Conservation (phyloP, 768 basidiomycete genomes). For the Mycena pura region DNA sequence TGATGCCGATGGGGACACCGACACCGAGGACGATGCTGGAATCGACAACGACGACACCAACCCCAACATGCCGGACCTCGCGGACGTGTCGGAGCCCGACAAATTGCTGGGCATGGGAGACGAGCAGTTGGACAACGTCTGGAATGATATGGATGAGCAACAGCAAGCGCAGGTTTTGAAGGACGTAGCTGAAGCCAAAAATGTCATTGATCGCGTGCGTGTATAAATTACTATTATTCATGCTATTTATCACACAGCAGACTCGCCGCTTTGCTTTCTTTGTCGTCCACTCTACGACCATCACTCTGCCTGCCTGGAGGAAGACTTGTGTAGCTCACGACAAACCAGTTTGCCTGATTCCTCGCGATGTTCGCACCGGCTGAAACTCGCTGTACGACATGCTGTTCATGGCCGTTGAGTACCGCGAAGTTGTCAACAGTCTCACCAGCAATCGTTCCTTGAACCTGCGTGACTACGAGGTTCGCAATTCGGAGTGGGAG, state of each 20-base stretch:
- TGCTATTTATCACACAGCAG: slow-evolving; percentile 13
- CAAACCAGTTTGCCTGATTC: slow-evolving; percentile 30
- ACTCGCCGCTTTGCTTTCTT: slow-evolving; percentile 29
- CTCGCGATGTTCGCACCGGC: slow-evolving; percentile 38
- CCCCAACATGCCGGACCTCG: background rate
- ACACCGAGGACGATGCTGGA: no score
- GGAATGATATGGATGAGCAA: background rate
- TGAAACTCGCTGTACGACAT: slow-evolving; percentile 47
- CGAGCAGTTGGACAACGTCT: background rate
- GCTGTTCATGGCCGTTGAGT: slow-evolving; percentile 35
- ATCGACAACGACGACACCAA: background rate
- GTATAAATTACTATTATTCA: background rate
- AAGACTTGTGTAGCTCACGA: slow-evolving; percentile 13
- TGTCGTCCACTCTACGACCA: slow-evolving; percentile 36
- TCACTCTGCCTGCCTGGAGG: slow-evolving; percentile 39
- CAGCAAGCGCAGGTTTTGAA: background rate
- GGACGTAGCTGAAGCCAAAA: background rate
- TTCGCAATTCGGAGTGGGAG: slow-evolving; percentile 34
- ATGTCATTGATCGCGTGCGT: background rate
- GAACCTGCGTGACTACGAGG: slow-evolving; percentile 24
- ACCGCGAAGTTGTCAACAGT: slow-evolving; percentile 31
- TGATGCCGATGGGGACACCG: no score
- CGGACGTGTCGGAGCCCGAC: background rate
- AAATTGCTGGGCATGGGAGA: background rate
- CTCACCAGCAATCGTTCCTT: slow-evolving; percentile 21